These are phyloP conservation scores for Flaveria floridana DNA, from an alignment of 140 eudicot genomes.

Conservation along the genomic window DNA sequence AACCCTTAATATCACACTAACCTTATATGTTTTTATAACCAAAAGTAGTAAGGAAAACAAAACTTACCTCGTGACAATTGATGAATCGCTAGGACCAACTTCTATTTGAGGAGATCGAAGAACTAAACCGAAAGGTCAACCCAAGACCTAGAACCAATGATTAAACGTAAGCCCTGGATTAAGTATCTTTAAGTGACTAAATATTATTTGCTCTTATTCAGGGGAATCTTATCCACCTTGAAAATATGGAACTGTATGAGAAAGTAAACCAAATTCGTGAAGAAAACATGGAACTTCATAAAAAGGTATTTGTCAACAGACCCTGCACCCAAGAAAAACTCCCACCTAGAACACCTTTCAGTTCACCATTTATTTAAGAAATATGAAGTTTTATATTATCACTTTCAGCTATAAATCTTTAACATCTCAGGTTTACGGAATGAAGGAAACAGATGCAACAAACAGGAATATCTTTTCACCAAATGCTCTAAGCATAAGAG, in stretches of 20 bases:
- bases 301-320: conserved; percentile 48
- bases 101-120: conserved; percentile 56
- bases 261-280: conserved; percentile 53
- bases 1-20: conserved; percentile 22
- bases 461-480: conserved; percentile 42
- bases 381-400: not conserved
- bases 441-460: conserved; percentile 39
- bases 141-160: conserved; percentile 7
- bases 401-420: conserved; percentile 11
- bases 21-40: conserved; percentile 6
- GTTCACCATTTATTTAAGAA: not conserved
- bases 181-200: conserved; percentile 22
- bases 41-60: not conserved
- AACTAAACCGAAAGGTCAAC: conserved; percentile 57
- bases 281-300: conserved; percentile 55
- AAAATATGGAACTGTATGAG: conserved; percentile 70
- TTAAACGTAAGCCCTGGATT: not conserved
- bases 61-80: conserved; percentile 14
- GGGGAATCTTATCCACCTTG: conserved; percentile 77
- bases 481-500: conserved; percentile 48
- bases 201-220: conserved; percentile 37
- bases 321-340: not conserved
- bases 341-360: not conserved
- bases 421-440: conserved; percentile 53
- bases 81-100: conserved; percentile 59